Evolutionary conservation across 768 basidiomycete species (phyloP).

Genomic region (Rhizopogon vinicolor): DNA sequence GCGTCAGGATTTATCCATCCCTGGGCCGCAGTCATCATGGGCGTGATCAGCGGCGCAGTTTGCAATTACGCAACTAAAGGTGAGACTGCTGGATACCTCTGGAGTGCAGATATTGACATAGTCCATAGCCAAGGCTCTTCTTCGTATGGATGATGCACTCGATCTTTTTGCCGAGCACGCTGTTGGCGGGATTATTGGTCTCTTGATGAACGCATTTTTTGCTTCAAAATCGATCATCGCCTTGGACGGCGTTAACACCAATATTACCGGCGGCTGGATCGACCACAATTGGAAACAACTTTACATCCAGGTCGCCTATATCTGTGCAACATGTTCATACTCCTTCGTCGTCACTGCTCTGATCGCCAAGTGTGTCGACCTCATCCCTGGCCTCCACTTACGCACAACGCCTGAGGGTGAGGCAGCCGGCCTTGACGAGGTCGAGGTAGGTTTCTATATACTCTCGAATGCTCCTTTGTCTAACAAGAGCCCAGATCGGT

Average conservation of each 20-base stretch:
- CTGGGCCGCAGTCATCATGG: conserved; percentile 75
- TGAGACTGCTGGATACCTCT: conserved; percentile 27
- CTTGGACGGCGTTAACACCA: conserved; percentile 62
- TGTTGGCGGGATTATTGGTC: conserved; percentile 75
- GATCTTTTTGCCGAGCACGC: conserved; percentile 94
- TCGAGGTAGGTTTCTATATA: conserved; percentile 44
- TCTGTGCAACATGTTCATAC: conserved; percentile 53
- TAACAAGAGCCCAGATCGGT: conserved; percentile 41
- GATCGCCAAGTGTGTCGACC: conserved; percentile 52
- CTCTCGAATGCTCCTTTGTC: neutral
- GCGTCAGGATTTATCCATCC: conserved; percentile 77
- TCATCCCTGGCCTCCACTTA: conserved; percentile 55
- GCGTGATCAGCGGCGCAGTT: conserved; percentile 62
- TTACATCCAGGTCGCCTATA: conserved; percentile 69
- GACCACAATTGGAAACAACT: conserved; percentile 77
- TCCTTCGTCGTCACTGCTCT: conserved; percentile 58
- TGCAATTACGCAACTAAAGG: conserved; percentile 86
- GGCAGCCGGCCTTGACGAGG: conserved; percentile 62
- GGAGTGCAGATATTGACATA: conserved; percentile 6
- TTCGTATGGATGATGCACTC: conserved; percentile 81
- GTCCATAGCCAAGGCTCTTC: conserved; percentile 55
- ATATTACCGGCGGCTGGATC: conserved; percentile 61
- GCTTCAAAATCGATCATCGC: conserved; percentile 59
- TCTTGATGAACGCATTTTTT: conserved; percentile 71
- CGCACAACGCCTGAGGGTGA: conserved; percentile 53